Evolutionary conservation across 805 yeast genomes (phyloP), one percentile per base, ranked within the genome.

Genomic region (Naumovozyma dairenensis): DNA sequence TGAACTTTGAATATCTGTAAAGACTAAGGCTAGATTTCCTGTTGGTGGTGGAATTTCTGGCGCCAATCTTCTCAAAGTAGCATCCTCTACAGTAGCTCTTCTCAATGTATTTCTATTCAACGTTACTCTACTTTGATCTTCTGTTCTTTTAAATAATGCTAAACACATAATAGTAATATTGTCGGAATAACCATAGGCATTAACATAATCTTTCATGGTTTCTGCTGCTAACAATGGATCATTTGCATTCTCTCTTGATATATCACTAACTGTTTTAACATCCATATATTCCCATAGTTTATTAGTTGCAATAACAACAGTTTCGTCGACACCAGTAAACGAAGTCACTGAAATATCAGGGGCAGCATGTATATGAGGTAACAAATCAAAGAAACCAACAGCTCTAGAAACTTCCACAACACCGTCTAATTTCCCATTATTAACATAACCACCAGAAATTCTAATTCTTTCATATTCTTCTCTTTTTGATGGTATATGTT

Each of bases 1-100:
- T 1, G 97, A 87, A 54, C 82, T 87, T 49, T 89, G 86, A 46
- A 92, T 92, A 71, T 92, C 99, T 0, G 99, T 92, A 60, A 92
- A 92, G 1, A 89, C 96, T 74, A 92, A 79, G 0, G 98, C 96
- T 32, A 92, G 64, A 32, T 85, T 86, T 2, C 97, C 97, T 5
- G 79, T 77, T 2, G 99, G 99, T 2, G 98, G 96, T 7, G 80
- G 77, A 38, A 92, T 87, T 51, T 92, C 98, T 26, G 80, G 82
- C 39, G 84, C 94, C 35, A 86, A 64, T 49, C 93, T 73, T 47
- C 95, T 75, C 45, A 87, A 65, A 2, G 78, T 71, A 0, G 94
- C 73, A 56, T 87, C 96, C 32, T 78, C 85, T 65, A 43, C 74
- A 50, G 57, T 72, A 31, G 69, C 78, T 41, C 74, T 66, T 49